Base-by-base conservation (phyloP, 2,329 filamentous ascomycete species). In the Paraphoma sp. region DNA sequence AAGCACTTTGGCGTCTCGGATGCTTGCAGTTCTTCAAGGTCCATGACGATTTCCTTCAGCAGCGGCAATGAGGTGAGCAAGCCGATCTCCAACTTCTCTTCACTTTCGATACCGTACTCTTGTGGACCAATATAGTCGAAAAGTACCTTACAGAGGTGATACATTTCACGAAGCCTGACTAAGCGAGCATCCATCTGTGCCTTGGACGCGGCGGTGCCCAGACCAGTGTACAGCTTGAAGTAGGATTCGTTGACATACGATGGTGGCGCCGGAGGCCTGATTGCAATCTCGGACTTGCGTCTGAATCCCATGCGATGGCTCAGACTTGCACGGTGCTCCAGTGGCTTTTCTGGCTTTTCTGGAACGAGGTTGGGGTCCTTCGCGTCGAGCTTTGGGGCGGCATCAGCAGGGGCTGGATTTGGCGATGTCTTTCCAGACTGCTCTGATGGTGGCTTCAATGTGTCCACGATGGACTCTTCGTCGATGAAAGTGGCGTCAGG, bases 41-140 rank as follows among this genome's bases (percentile, higher is more conserved):
- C 94, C 71, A 93, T 90, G 6, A 99, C 95, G 68, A 99, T 97
- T 78, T 99, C 95, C 76, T 96, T 96, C 45, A 99, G 86, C 14
- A 99, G 83, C 2, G 95, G 96, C 45, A 99, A 82, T 11, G 93
- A 97, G 0, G 95, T 99, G 65, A 99, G 81, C 1, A 99, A 85
- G 1, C 95, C 95, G 75, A 99, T 99, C 75, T 99, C 95, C n/a
- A 99, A 86, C 82, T 99, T 99, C 79, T 99, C 95, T 56, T 88
- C 89, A 71, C 97, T 91, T 4, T 91, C 92, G 64, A 99, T 99
- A 51, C 95, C 95, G 72, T 99, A 99, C 77, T 99, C 95, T 71
- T 99, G 95, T 1, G 95, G 95, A 52, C 95, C 97, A 69, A 99
- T 96, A 75, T 97, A 99, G 78, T 99, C 95, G 71, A 99, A 99